Base-by-base conservation (phyloP, 208 protist species). In the Acanthamoeba culbertsoni region DNA sequence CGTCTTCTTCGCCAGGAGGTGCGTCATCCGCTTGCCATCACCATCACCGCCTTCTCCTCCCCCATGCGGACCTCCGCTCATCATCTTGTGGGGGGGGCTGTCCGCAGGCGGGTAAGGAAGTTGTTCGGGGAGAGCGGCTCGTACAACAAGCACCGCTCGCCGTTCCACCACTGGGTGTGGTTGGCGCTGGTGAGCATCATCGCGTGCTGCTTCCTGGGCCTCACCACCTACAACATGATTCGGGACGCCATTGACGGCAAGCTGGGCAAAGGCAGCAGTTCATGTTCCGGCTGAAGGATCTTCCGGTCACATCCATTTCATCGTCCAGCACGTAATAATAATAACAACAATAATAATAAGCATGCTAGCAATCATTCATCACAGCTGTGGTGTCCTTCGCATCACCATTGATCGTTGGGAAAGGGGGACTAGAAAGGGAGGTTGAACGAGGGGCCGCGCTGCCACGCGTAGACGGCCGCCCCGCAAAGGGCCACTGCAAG, bases 1-100 rank as follows among this genome's bases (percentile, higher is more conserved):
- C 2, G 75, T 94, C 20, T 94, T 88, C 43, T 94, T 84, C 37
- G 63, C 94, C 6, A 4, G 94, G 35, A 46, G 35, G 42, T 43
- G 10, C 59, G 12, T 6, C 33, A n/a, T 37, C 16, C 7, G 35
- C 33, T 42, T 37, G 6, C 18, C 18, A 26, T 31, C 28, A 2
- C 7, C 16, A 5, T 10, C 5, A 16, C 59, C n/a, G 3, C 4
- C 0, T 6, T 0, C 31, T 23, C 43, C 0, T 48, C 71, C 28
- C 71, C 2, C 10, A 6, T 31, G 3, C 43, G 40, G 16, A 51
- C 71, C 5, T 73, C 53, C 23, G 10, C 18, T 7, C 35, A 31
- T 51, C 37, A 37, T 28, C 35, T 31, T 43, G 43, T 46, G 35
- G 68, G 7, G 62, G 62, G 33, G 62, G 62, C 10, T 10, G 33